Conservation (phyloP, 2,329 filamentous ascomycete genomes). For the Penicillium sp. region DNA sequence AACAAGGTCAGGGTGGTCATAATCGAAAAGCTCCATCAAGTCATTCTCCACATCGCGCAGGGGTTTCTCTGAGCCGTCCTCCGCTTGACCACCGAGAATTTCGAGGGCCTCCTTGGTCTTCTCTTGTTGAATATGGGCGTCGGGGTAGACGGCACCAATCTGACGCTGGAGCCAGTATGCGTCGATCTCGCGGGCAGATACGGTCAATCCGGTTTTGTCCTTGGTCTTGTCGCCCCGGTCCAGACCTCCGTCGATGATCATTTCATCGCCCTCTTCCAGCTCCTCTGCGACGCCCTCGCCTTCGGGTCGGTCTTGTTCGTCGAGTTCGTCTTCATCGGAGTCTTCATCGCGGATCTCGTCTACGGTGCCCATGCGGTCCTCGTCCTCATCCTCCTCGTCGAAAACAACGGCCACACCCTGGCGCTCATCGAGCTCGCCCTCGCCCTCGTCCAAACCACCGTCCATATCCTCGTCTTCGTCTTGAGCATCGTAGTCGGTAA, state of each 20-base stretch:
- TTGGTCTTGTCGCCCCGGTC: constrained; percentile 47
- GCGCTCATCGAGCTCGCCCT: constrained; percentile 81
- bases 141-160: constrained; percentile 83
- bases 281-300: constrained; percentile 50
- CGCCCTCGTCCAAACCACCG: constrained; percentile 68
- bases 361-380: constrained; percentile 75
- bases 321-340: constrained; percentile 76
- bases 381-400: constrained; percentile 86
- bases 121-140: constrained; percentile 90
- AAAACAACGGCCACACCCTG: constrained; percentile 98
- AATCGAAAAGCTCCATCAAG: constrained; percentile 97
- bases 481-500: constrained; percentile 96
- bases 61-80: constrained; percentile 78
- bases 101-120: constrained; percentile 85
- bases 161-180: constrained; percentile 96
- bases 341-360: constrained; percentile 86
- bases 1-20: constrained; percentile 91
- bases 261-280: constrained; percentile 64
- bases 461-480: constrained; percentile 91
- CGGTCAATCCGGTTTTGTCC: constrained; percentile 56
- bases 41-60: constrained; percentile 97
- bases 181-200: constrained; percentile 88
- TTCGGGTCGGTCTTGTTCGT: constrained; percentile 62
- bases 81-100: constrained; percentile 74
- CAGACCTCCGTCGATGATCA: constrained; percentile 76